Evolutionary conservation across 176 grass and related monocot genomes (phyloP).

Genomic region (Ampelocalamus luodianensis): DNA sequence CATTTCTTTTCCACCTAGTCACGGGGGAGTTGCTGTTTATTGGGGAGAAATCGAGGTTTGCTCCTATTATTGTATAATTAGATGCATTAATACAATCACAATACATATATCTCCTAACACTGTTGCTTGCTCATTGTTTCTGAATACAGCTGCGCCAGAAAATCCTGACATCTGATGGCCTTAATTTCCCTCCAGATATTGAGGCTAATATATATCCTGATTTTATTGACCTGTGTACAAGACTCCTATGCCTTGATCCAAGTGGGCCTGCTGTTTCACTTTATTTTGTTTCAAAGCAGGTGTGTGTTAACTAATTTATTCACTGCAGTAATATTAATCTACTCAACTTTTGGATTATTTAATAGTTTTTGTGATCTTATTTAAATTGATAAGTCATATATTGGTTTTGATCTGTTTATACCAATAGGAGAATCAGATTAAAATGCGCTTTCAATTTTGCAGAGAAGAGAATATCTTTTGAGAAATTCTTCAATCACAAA

Average conservation of each 20-base stretch:
- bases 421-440: background rate
- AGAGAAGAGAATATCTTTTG: slow-evolving; percentile 77
- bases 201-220: slow-evolving; percentile 57
- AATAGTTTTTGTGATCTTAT: background rate
- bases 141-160: slow-evolving; percentile 58
- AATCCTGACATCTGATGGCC: slow-evolving; percentile 59
- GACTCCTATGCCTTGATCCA: slow-evolving; percentile 64
- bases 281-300: slow-evolving; percentile 34
- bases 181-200: slow-evolving; percentile 65
- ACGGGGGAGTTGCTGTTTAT: slow-evolving; percentile 59
- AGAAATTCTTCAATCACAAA: slow-evolving; percentile 73
- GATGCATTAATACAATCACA: background rate
- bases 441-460: slow-evolving; percentile 48
- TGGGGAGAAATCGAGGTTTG: slow-evolving; percentile 56
- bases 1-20: slow-evolving; percentile 82
- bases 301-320: slow-evolving; percentile 15
- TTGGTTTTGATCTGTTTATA: background rate
- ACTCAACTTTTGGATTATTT: background rate
- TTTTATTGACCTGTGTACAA: slow-evolving; percentile 66
- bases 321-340: background rate
- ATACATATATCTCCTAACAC: slow-evolving; percentile 31
- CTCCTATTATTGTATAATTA: background rate
- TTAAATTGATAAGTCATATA: background rate
- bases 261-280: slow-evolving; percentile 32
- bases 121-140: slow-evolving; percentile 22